These are phyloP conservation scores for Mortierella sp. DNA, from an alignment of 371 early-diverging fungal species.

Conservation along the genomic window DNA sequence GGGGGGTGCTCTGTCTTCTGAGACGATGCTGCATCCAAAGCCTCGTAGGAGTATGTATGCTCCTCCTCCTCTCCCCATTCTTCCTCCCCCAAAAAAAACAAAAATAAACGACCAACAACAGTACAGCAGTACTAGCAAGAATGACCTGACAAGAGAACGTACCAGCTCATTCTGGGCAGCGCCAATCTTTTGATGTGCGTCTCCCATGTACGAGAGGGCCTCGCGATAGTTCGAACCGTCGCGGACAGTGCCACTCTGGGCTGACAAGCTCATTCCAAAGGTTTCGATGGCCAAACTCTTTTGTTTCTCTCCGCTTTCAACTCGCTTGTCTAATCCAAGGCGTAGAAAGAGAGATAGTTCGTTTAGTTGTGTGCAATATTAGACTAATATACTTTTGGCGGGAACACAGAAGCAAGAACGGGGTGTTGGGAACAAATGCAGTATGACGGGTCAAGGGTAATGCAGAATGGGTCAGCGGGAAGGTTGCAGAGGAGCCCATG, in stretches of 20 bases:
- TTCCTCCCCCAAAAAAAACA: background rate
- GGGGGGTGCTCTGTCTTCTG: no score
- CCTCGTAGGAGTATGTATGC: no score
- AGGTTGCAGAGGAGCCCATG: background rate
- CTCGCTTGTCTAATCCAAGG: conserved; percentile 60
- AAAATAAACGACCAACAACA: no score
- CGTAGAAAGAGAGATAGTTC: conserved; percentile 6
- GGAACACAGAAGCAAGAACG: background rate
- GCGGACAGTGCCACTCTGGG: conserved; percentile 64
- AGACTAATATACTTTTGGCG: background rate
- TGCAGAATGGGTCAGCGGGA: conserved; percentile 1
- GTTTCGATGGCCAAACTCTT: conserved; percentile 70
- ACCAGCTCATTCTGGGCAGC: conserved; percentile 63
- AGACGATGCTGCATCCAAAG: no score
- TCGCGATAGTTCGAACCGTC: conserved; percentile 72
- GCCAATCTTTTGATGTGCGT: conserved; percentile 71
- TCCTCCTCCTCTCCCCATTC: no score
- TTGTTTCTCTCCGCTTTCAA: conserved; percentile 69
- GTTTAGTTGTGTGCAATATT: background rate
- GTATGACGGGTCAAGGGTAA: background rate
- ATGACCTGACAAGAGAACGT: conserved; percentile 22
- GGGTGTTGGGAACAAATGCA: background rate
- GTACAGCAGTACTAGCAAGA: conserved; percentile 31
- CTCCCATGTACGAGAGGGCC: conserved; percentile 60
- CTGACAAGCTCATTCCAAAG: conserved; percentile 67